phyloP scores from a whole-genome alignment of 768 basidiomycete genomes.

The Auriscalpium microsporum region DNA sequence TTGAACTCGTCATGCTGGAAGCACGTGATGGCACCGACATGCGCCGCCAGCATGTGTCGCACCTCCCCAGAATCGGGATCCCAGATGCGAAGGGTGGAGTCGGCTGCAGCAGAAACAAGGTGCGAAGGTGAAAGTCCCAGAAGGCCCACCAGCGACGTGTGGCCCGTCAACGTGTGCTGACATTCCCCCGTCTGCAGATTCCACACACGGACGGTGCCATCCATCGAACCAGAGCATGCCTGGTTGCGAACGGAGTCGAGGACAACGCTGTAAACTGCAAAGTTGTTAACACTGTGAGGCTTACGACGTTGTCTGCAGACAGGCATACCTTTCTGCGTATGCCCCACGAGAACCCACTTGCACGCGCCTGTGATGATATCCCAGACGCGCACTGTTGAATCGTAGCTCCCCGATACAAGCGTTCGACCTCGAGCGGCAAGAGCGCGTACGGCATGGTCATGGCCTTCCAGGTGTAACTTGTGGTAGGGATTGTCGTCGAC shows the following conservation, averaged over 20 bases:
- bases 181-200: conserved; percentile 75
- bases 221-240: conserved; percentile 97
- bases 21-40: conserved; percentile 97
- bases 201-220: conserved; percentile 95
- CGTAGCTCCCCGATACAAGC: conserved; percentile 92
- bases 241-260: conserved; percentile 80
- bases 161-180: conserved; percentile 75
- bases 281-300: background rate
- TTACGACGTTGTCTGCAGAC: no score
- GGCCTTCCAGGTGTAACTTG: conserved; percentile 74
- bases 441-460: conserved; percentile 86
- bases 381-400: conserved; percentile 93
- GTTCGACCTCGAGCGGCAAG: conserved; percentile 86
- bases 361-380: conserved; percentile 79
- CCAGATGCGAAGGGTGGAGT: conserved; percentile 93
- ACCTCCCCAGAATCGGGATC: conserved; percentile 78
- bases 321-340: conserved; percentile 79
- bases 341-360: conserved; percentile 74
- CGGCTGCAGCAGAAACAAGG: conserved; percentile 93
- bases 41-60: conserved; percentile 76
- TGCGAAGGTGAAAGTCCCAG: conserved; percentile 83
- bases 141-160: conserved; percentile 91
- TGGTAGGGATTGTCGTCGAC: conserved; percentile 83
- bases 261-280: conserved; percentile 88
- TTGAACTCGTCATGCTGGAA: conserved; percentile 99